Conservation (phyloP, 2,329 filamentous ascomycete species). For the Fusarium musae region DNA sequence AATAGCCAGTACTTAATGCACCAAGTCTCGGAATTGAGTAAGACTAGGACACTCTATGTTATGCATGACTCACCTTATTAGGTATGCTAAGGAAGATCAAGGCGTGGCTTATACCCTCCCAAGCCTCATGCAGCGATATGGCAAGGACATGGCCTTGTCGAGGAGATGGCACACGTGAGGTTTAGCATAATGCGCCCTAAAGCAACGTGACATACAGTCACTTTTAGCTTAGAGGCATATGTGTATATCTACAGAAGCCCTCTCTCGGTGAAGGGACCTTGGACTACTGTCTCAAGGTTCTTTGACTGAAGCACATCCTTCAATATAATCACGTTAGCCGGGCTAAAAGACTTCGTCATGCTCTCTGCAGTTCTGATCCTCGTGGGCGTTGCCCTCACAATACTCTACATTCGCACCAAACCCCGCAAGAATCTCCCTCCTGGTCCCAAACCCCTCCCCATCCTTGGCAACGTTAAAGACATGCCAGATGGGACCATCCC, state of each 20-base stretch:
- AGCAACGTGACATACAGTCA: background rate
- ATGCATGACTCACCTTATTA: background rate
- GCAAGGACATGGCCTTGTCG: too few relatives aligned
- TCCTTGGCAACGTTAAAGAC: slow-evolving; percentile 62
- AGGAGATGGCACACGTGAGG: too few relatives aligned
- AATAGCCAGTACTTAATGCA: too few relatives aligned
- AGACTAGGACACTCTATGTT: background rate
- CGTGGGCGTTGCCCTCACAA: rapidly evolving
- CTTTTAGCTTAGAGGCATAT: rapidly evolving
- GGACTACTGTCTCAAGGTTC: too few relatives aligned
- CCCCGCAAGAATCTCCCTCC: slow-evolving; percentile 50
- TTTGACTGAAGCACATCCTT: background rate
- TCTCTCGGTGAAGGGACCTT: background rate
- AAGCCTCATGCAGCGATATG: background rate
- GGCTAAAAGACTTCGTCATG: background rate
- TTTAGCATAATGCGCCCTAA: rapidly evolving
- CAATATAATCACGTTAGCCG: rapidly evolving
- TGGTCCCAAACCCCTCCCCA: slow-evolving; percentile 58
- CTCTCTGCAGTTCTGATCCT: rapidly evolving
- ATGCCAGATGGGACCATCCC: slow-evolving; percentile 51
- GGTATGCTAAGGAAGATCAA: background rate
- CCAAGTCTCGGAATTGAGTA: rapidly evolving
- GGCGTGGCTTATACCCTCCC: background rate
- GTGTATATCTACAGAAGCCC: background rate
- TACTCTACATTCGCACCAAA: background rate